These are phyloP conservation scores for Immersiporthe knoxdaviesiana DNA, from an alignment of 2,329 filamentous ascomycete species.

Conservation along the genomic window DNA sequence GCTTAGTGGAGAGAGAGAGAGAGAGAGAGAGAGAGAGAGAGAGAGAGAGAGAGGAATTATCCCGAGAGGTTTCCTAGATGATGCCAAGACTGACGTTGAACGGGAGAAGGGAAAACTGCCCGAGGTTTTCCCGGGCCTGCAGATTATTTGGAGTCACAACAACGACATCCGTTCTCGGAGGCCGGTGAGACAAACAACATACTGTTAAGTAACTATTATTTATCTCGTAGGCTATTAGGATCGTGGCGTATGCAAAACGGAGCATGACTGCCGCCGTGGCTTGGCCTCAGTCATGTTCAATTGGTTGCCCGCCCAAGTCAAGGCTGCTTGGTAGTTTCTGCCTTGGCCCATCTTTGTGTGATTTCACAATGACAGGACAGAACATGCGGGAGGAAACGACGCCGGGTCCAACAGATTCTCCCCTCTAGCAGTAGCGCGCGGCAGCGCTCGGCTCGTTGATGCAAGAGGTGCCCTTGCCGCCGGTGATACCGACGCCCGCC, in stretches of 20 bases:
- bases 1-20: no score
- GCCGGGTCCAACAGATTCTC: no score
- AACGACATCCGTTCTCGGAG: neutral
- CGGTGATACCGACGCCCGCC: neutral
- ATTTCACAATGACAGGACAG: no score
- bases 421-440: neutral
- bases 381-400: no score
- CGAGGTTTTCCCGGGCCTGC: slow-evolving; percentile 2
- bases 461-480: slow-evolving; percentile 8
- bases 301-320: neutral
- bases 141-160: neutral
- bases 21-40: no score
- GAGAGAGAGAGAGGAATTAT: neutral
- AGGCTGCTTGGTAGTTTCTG: no score
- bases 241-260: neutral
- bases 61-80: neutral
- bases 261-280: neutral
- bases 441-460: slow-evolving; percentile 7
- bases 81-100: neutral
- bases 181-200: neutral
- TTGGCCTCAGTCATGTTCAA: neutral
- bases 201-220: neutral
- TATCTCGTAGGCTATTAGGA: no score
- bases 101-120: neutral
- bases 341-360: no score